phyloP scores from a whole-genome alignment of 768 basidiomycete species.

The Mycena indigotica region DNA sequence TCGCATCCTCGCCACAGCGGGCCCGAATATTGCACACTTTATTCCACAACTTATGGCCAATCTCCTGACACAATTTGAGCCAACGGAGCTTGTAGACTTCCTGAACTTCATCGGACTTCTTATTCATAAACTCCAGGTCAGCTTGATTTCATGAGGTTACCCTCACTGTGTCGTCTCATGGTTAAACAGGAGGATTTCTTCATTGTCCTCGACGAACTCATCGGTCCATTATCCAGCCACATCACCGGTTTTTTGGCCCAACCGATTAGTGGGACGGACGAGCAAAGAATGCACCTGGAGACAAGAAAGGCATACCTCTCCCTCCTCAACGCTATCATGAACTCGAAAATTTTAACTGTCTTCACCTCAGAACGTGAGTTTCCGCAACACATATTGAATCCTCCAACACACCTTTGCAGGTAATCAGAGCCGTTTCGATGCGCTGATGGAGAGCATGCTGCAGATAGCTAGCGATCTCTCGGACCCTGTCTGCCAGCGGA shows the following conservation, averaged over 20 bases:
- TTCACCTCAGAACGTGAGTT: conserved; percentile 87
- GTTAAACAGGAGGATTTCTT: conserved; percentile 75
- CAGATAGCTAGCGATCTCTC: conserved; percentile 72
- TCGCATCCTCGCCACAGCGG: conserved; percentile 87
- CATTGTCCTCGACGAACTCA: conserved; percentile 85
- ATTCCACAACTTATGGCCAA: conserved; percentile 89
- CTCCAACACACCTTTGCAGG: conserved; percentile 26
- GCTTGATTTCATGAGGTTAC: conserved; percentile 10
- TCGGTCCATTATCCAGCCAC: conserved; percentile 83
- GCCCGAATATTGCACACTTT: conserved; percentile 80
- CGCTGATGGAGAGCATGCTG: conserved; percentile 74
- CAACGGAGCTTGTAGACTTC: conserved; percentile 91
- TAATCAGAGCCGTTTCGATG: conserved; percentile 65
- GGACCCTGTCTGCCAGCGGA: conserved; percentile 75
- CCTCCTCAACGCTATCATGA: conserved; percentile 79
- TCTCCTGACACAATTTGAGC: conserved; percentile 90
- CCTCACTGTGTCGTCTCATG: conserved; percentile 1
- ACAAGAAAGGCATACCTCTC: conserved; percentile 88
- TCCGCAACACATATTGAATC: not conserved
- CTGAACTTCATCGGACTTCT: conserved; percentile 92
- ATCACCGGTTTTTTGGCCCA: conserved; percentile 79
- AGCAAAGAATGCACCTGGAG: conserved; percentile 71
- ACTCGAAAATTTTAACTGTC: conserved; percentile 77
- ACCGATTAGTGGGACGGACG: conserved; percentile 86
- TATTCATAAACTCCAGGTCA: conserved; percentile 88